phyloP scores from a whole-genome alignment of 2,329 filamentous ascomycete genomes.

The Nannizziopsis arthrosporioides region DNA sequence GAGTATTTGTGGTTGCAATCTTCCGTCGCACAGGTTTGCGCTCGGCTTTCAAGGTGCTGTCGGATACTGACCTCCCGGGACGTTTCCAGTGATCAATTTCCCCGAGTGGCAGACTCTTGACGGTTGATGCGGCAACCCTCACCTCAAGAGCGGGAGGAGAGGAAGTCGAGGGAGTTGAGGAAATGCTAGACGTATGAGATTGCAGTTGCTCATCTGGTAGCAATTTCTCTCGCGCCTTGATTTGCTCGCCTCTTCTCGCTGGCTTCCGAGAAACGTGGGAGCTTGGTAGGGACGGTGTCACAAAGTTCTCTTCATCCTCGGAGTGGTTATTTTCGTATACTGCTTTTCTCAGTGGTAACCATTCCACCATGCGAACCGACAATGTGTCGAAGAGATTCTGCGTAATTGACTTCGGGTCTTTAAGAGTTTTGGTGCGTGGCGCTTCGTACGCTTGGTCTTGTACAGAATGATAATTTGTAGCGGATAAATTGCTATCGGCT shows the following conservation, averaged over 20 bases:
- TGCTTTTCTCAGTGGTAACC: slow-evolving; percentile 29
- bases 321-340: neutral
- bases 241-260: neutral
- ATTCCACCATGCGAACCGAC: slow-evolving; percentile 36
- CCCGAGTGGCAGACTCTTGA: slow-evolving; percentile 31
- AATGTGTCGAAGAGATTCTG: slow-evolving; percentile 45
- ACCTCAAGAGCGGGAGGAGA: slow-evolving; percentile 28
- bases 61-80: slow-evolving; percentile 22
- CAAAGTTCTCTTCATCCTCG: neutral
- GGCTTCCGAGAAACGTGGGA: too few relatives aligned
- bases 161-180: slow-evolving; percentile 20
- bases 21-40: slow-evolving; percentile 23
- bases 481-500: neutral
- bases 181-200: slow-evolving; percentile 9
- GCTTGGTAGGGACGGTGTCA: neutral
- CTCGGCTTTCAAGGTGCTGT: slow-evolving; percentile 25
- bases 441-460: neutral
- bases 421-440: slow-evolving; percentile 25
- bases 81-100: slow-evolving; percentile 30
- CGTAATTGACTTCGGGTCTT: slow-evolving; percentile 51
- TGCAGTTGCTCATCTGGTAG: neutral
- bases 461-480: too few relatives aligned
- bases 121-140: slow-evolving; percentile 28
- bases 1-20: slow-evolving; percentile 23
- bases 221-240: neutral